Evolutionary conservation across 306 rosid species (phyloP).

Genomic region (Leucaena leucocephala): DNA sequence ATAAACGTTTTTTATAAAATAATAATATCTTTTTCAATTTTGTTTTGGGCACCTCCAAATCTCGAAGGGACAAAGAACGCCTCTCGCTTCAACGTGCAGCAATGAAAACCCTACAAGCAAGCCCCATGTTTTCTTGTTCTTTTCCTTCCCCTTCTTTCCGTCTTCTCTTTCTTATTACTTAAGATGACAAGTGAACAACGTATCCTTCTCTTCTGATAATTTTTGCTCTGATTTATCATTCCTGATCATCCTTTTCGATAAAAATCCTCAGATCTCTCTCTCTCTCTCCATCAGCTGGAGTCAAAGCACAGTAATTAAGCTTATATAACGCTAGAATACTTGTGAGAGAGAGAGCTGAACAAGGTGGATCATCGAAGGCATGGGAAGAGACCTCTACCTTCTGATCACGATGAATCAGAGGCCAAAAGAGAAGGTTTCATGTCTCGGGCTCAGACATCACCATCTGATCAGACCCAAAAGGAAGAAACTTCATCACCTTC

Average conservation of each 20-base stretch:
- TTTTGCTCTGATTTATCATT: constrained; percentile 20
- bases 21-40: neutral
- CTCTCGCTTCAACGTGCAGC: constrained; percentile 34
- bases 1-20: neutral
- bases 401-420: constrained; percentile 43
- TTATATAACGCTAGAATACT: no score
- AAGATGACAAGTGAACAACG: constrained; percentile 41
- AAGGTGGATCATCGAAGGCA: constrained; percentile 59
- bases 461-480: constrained; percentile 30
- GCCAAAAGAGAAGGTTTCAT: constrained; percentile 33
- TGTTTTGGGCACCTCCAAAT: constrained; percentile 14
- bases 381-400: constrained; percentile 47
- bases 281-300: neutral
- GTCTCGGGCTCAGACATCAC: constrained; percentile 14
- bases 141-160: neutral
- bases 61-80: constrained; percentile 29
- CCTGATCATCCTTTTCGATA: constrained; percentile 16
- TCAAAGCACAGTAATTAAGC: no score
- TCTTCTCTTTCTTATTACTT: constrained; percentile 15
- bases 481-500: constrained; percentile 33
- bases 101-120: constrained; percentile 48
- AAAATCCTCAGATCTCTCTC: constrained; percentile 41
- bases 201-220: constrained; percentile 34
- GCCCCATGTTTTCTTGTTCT: constrained; percentile 35
- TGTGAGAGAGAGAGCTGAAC: constrained; percentile 27